Evolutionary conservation across 768 basidiomycete species (phyloP), one percentile per base, ranked within the genome.

Genomic region (Mycena crocata): DNA sequence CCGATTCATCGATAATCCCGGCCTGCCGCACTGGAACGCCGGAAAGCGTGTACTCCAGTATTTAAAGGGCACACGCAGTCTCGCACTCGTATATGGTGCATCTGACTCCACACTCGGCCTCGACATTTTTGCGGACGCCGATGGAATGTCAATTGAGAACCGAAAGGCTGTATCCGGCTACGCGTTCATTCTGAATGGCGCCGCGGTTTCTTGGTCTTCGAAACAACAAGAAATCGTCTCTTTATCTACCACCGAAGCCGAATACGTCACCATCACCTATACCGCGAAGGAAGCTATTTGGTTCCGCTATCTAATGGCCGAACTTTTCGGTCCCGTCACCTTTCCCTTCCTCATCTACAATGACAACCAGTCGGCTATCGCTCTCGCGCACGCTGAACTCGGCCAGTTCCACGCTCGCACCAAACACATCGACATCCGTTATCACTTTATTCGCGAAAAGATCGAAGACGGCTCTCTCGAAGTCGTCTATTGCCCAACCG

Each of bases 361-460:
- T 45, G 64, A 66, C 32, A 66, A 59, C 28, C 64, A 66, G 44
- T 66, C 64, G 1, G 64, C 64, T 2, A 52, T 66, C 23, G 26
- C 57, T 5, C 57, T 66, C 9, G 64, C 64, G 34, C 46, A 66
- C 10, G 64, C 56, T 6, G 57, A 66, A 23, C 48, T 64, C 14
- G 63, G 63, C 19, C 64, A 66, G 46, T 66, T 44, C 42, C 64
- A 66, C 28, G 64, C 64, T 17, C 51, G 64, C 24, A 66, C 64
- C 17, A 66, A 66, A 40, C 64, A 66, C 28, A 66, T 66, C 17
- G 57, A 66, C 24, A 54, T 66, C n/a, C 37, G 57, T 10, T 66
- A 59, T 37, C 64, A 66, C 31, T 66, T 66, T 26, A 66, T 66
- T 24, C 64, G 64, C 14, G 26, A 42, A 15, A 37, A 52, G 39